Evolutionary conservation across 1,284 basidiomycete genomes (phyloP), one percentile per base, ranked within the genome.

Genomic region (Rhodotorula sp.): DNA sequence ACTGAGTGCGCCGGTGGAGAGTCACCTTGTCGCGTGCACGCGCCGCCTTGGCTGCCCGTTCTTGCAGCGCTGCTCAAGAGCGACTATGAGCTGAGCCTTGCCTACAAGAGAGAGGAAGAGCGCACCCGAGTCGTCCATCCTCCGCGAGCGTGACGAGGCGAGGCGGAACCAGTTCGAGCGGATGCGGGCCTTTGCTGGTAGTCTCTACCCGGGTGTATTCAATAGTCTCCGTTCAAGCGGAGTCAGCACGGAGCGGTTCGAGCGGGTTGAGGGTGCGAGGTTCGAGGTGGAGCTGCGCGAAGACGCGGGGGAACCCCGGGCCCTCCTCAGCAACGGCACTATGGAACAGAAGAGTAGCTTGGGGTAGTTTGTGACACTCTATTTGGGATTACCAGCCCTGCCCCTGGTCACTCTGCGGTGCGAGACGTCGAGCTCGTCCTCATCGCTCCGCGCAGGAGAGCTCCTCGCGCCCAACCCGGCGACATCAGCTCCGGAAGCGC

Each of bases 11-110:
- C 57, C 57, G 62, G 22, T 61, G 68, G 51, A 48, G 21, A 54
- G 57, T 48, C 61, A 75, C 77, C 76, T 73, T 74, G 63, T 78
- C 76, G 61, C 73, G 75, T 9, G 77, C 77, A 12, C 77, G 69
- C 57, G 77, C 76, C 6, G 77, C 77, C 36, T 78, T 78, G 25
- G 69, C 70, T 3, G 73, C 73, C 17, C 77, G 77, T 21, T 77
- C 77, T 51, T 72, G 66, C 39, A 62, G 34, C 2, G 63, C 66
- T 68, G 55, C 27, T 25, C 19, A 19, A 1, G 39, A 1, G 1
- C 6, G 29, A 1, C 15, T 44, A 19, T 12, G 4, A 60, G 3
- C 15, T 36, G 29, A 46, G 27, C 36, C 4, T 44, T 21, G 13
- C 44, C 15, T 39, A 7, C 39, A 19, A 44, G 44, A 4, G 44